Percentiles rank a stretch among this genome's conserved stretches.
Evolutionary conservation across 140 eudicot species (phyloP).

Genomic region (Erigeron philadelphicus): DNA sequence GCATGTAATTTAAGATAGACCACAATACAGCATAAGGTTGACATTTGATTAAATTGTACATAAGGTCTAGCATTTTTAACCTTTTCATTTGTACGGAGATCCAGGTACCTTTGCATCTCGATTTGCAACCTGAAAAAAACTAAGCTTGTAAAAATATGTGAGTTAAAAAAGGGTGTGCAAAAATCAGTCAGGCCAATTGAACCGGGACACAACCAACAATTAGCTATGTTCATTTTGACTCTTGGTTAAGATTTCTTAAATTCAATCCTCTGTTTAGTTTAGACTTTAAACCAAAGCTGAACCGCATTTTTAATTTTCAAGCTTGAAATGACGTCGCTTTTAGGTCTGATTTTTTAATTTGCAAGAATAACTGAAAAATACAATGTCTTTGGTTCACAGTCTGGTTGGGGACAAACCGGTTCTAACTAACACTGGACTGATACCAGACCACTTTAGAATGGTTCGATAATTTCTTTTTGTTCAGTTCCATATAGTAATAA

Average conservation of each 20-base stretch:
- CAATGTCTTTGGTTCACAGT: background rate
- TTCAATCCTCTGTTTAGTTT: background rate
- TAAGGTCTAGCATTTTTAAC: constrained; percentile 30
- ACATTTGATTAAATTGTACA: constrained; percentile 3
- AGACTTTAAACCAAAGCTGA: background rate
- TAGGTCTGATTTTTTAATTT: background rate
- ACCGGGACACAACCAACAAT: background rate
- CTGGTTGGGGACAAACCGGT: background rate
- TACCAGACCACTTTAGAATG: background rate
- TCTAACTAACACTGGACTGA: too few species aligned
- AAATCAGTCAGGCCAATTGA: background rate
- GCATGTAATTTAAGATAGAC: background rate
- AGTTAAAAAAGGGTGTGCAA: background rate
- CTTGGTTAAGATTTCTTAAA: background rate
- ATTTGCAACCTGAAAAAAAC: constrained; percentile 55
- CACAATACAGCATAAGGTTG: background rate
- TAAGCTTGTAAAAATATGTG: constrained; percentile 18
- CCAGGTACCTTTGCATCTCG: constrained; percentile 63
- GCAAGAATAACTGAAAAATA: background rate
- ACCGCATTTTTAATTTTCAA: background rate
- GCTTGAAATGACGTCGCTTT: background rate
- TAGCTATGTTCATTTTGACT: background rate
- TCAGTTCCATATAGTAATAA: constrained; percentile 13
- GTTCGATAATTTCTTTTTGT: background rate
- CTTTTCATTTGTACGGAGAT: constrained; percentile 47